These are phyloP conservation scores for Cylindrotheca closterium DNA, from an alignment of 108 stramenopile species.

Conservation along the genomic window DNA sequence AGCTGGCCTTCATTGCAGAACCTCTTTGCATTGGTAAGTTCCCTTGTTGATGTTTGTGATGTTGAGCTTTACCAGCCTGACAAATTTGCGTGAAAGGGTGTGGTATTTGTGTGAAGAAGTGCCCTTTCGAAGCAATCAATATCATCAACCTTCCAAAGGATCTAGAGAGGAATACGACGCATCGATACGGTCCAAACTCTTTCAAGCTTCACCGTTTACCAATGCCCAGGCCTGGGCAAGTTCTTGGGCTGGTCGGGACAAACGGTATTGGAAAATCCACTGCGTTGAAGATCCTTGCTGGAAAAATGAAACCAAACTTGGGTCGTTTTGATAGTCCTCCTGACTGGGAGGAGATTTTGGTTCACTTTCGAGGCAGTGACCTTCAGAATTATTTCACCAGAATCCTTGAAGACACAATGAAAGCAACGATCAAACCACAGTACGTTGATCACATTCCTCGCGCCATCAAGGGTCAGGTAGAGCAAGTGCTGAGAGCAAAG, in stretches of 20 bases:
- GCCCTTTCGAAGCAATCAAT: slow-evolving; percentile 96
- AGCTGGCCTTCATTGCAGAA: slow-evolving; percentile 90
- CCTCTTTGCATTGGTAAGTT: slow-evolving; percentile 86
- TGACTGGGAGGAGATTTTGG: slow-evolving; percentile 97
- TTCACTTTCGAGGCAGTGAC: slow-evolving; percentile 96
- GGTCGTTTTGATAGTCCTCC: slow-evolving; percentile 92
- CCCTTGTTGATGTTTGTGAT: background rate
- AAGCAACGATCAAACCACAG: slow-evolving; percentile 99
- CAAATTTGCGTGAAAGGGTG: slow-evolving; percentile 61
- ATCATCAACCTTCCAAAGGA: slow-evolving; percentile 99
- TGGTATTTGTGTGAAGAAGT: slow-evolving; percentile 98
- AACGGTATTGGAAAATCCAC: slow-evolving; percentile 98
- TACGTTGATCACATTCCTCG: slow-evolving; percentile 99
- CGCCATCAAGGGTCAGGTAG: slow-evolving; percentile 84
- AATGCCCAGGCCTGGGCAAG: slow-evolving; percentile 97
- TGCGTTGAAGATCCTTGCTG: slow-evolving; percentile 95
- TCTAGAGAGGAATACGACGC: slow-evolving; percentile 93
- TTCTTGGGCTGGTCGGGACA: slow-evolving; percentile 96
- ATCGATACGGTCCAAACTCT: slow-evolving; percentile 98
- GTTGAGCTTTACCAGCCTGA: too few relatives aligned
- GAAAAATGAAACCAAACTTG: slow-evolving; percentile 98
- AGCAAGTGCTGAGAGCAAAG: slow-evolving; percentile 84
- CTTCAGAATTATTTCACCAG: slow-evolving; percentile 99
- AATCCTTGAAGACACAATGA: slow-evolving; percentile 96
- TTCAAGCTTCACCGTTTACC: slow-evolving; percentile 99